Evolutionary conservation across 768 basidiomycete genomes (phyloP).

Genomic region (Austroboletus festivus): DNA sequence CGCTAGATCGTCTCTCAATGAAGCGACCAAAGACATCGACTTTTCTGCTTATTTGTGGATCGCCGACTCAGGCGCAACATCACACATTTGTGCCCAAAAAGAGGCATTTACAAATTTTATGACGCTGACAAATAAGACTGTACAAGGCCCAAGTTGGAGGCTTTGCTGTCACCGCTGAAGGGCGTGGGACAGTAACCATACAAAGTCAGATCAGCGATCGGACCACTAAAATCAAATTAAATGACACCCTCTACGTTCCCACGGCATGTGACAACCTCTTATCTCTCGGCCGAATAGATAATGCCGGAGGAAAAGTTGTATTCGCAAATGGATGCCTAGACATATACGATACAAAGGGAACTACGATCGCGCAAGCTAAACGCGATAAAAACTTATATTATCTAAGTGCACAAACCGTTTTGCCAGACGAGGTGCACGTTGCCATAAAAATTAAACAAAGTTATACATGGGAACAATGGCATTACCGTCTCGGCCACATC

Average conservation of each 20-base stretch:
- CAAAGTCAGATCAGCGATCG: no score
- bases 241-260: not conserved
- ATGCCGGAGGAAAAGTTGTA: not conserved
- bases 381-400: no score
- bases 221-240: no score
- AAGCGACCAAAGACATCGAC: not conserved
- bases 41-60: conserved; percentile 12
- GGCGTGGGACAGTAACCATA: not conserved
- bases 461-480: no score
- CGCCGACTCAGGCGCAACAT: not conserved
- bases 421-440: no score
- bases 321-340: not conserved
- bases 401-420: no score
- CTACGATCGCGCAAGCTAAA: not conserved
- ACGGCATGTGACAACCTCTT: conserved; percentile 1
- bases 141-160: not conserved
- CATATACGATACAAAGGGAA: not conserved
- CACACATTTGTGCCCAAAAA: not conserved
- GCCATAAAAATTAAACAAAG: no score
- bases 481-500: no score
- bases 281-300: not conserved
- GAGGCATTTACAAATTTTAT: no score
- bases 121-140: not conserved
- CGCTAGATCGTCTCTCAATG: no score
- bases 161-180: not conserved